phyloP scores from a whole-genome alignment of 345 rosid genomes.

The Pseudoturritis turrita region DNA sequence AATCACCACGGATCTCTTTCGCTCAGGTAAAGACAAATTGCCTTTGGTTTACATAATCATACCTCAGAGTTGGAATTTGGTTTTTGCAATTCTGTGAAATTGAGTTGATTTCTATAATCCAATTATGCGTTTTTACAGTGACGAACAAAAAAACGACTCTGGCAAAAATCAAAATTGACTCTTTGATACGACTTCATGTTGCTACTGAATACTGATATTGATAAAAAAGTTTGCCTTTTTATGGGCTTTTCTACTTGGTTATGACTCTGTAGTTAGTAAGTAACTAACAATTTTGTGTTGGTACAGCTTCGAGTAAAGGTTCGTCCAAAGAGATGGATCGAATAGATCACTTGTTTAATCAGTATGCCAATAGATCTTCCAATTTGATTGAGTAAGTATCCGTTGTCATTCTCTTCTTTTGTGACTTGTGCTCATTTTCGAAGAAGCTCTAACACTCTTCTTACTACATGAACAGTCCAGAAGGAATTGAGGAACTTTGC shows the following conservation, averaged over 20 bases:
- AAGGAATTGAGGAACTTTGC: slow-evolving; percentile 87
- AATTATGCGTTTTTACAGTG: too few relatives aligned
- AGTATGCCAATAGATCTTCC: slow-evolving; percentile 59
- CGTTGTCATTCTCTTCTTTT: background rate
- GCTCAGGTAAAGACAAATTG: slow-evolving; percentile 37
- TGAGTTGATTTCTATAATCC: too few relatives aligned
- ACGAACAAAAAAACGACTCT: too few relatives aligned
- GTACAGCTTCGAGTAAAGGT: slow-evolving; percentile 61
- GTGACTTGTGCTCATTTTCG: background rate
- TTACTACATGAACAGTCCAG: slow-evolving; percentile 62
- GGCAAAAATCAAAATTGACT: background rate
- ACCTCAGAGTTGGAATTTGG: too few relatives aligned
- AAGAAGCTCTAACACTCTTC: background rate
- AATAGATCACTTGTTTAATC: slow-evolving; percentile 54
- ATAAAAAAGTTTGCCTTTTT: too few relatives aligned
- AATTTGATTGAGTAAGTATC: slow-evolving; percentile 68
- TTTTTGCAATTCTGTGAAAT: background rate
- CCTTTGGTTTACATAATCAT: too few relatives aligned
- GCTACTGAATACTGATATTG: too few relatives aligned
- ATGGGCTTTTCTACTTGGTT: background rate
- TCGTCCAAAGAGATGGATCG: slow-evolving; percentile 76
- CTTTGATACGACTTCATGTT: background rate
- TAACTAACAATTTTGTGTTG: background rate
- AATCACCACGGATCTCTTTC: slow-evolving; percentile 62
- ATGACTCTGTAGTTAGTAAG: background rate